A percentile compares a stretch with the other conserved stretches of the same genome.
These are phyloP conservation scores for Porphyrellus cyaneotinctus DNA, from an alignment of 768 basidiomycete genomes.

Conservation along the genomic window DNA sequence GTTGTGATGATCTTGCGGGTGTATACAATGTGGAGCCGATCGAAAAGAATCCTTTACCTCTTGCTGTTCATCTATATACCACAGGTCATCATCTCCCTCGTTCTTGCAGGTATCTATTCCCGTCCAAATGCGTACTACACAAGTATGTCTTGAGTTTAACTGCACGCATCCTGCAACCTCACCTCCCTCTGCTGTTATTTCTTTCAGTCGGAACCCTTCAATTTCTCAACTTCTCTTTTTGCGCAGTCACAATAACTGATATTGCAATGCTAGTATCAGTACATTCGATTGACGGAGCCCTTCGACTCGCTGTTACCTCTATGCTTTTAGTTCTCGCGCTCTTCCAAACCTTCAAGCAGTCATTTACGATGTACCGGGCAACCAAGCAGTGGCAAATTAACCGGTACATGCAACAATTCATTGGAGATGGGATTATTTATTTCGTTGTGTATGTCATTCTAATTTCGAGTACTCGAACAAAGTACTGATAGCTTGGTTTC, in stretches of 20 bases:
- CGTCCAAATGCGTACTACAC: conserved; percentile 1
- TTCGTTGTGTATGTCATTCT: conserved; percentile 5
- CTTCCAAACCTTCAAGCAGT: background rate
- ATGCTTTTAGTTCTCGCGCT: background rate
- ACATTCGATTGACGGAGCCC: background rate
- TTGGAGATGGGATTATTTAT: conserved; percentile 6
- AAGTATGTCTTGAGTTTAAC: background rate
- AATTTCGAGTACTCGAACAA: background rate
- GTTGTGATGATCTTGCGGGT: conserved; percentile 16
- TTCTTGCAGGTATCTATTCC: conserved; percentile 1
- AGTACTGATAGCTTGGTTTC: background rate
- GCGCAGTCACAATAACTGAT: background rate
- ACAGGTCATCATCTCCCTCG: background rate
- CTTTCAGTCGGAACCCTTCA: background rate
- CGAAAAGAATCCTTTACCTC: conserved; percentile 1
- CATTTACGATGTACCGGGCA: background rate
- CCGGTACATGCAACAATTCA: background rate
- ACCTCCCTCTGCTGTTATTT: background rate
- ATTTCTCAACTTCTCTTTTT: background rate
- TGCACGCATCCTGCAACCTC: background rate
- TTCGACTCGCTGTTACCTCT: background rate
- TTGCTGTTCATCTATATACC: conserved; percentile 2
- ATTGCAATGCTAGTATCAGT: background rate
- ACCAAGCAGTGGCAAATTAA: conserved; percentile 2
- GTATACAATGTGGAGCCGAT: conserved; percentile 13